phyloP scores from a whole-genome alignment of 2,329 filamentous ascomycete genomes.

The Immersiporthe knoxdaviesiana region DNA sequence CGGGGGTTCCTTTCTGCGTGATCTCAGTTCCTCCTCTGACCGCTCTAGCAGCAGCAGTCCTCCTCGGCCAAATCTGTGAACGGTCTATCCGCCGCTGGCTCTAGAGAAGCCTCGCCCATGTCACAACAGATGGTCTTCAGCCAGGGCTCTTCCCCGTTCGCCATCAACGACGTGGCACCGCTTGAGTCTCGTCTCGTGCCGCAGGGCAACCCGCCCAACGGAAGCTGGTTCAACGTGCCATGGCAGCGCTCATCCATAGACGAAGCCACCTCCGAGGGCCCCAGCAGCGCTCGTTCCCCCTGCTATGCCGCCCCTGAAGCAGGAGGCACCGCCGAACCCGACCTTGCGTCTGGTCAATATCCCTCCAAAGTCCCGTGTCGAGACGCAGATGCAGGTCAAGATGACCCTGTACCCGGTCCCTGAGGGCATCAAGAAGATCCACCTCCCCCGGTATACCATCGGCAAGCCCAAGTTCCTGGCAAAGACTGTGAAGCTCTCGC shows the following conservation, averaged over 20 bases:
- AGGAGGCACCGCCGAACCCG: conserved; percentile 31
- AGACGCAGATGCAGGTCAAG: conserved; percentile 92
- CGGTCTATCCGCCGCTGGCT: conserved; percentile 50
- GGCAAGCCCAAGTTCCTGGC: conserved; percentile 91
- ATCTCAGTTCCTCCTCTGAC: conserved; percentile 36
- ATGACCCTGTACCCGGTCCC: conserved; percentile 79
- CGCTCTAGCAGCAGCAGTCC: conserved; percentile 48
- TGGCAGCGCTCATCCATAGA: conserved; percentile 40
- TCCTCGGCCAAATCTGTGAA: conserved; percentile 56
- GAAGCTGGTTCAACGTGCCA: conserved; percentile 30
- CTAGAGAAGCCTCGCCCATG: conserved; percentile 59
- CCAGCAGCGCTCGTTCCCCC: conserved; percentile 23
- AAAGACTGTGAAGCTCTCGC: conserved; percentile 67
- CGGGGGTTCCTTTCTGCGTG: not conserved
- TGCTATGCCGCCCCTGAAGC: not conserved
- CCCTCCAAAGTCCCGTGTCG: conserved; percentile 84
- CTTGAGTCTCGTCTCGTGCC: conserved; percentile 40
- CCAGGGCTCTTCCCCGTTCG: conserved; percentile 57
- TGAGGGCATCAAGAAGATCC: conserved; percentile 74
- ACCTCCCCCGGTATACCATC: conserved; percentile 87
- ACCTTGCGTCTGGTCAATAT: conserved; percentile 61
- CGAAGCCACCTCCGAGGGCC: not conserved
- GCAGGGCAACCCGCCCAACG: conserved; percentile 30
- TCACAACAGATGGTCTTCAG: conserved; percentile 53
- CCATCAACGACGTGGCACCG: conserved; percentile 47